These are phyloP conservation scores for Zizania latifolia DNA, from an alignment of 176 grass and related monocot species.

Conservation along the genomic window DNA sequence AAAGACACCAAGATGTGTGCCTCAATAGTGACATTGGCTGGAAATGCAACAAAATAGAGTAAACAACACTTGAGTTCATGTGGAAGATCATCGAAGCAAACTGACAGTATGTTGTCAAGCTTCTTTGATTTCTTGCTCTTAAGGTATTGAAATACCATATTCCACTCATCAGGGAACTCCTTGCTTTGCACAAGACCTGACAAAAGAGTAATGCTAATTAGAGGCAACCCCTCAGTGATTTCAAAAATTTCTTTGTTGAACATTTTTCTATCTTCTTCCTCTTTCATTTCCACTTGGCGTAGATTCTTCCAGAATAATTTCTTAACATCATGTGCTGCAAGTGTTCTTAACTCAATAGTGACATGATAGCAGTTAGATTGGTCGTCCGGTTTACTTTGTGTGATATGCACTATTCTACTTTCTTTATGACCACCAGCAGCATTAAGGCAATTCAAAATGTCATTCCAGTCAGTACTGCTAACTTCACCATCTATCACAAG, in stretches of 20 bases:
- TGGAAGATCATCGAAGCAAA: slow-evolving; percentile 52
- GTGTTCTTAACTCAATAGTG: background rate
- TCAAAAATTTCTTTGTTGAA: background rate
- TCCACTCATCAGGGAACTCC: background rate
- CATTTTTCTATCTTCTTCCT: accelerated
- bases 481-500: slow-evolving; percentile 26
- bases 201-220: slow-evolving; percentile 23
- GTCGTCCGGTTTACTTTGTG: background rate
- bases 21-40: background rate
- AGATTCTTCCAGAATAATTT: background rate
- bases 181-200: slow-evolving; percentile 26
- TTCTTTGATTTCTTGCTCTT: background rate
- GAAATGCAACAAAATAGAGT: slow-evolving; percentile 41
- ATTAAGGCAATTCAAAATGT: background rate
- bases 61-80: slow-evolving; percentile 37
- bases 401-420: slow-evolving; percentile 30
- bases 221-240: slow-evolving; percentile 19
- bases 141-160: slow-evolving; percentile 19
- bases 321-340: background rate
- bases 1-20: slow-evolving; percentile 14
- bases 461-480: background rate
- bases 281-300: background rate
- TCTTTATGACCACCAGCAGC: background rate
- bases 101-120: slow-evolving; percentile 2
- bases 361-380: background rate